Percentiles rank a stretch among this genome's conserved stretches.
These are phyloP conservation scores for Sanghuangporus weigelae DNA, from an alignment of 1,284 basidiomycete species.

Conservation along the genomic window DNA sequence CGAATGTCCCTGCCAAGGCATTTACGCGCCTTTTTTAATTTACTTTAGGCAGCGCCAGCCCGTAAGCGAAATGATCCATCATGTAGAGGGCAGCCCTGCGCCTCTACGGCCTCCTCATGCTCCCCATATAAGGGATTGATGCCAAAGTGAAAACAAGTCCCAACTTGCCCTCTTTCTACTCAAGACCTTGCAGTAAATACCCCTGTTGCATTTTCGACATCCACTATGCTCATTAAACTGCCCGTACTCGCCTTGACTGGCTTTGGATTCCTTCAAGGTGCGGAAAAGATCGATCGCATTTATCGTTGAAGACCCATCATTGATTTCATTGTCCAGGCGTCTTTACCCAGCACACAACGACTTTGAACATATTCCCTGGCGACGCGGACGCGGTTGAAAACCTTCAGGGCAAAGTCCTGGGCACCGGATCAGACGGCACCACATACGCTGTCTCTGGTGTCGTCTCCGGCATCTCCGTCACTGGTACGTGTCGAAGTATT, in stretches of 20 bases:
- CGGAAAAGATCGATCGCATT: neutral
- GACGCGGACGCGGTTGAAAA: neutral
- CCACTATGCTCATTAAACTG: neutral
- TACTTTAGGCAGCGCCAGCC: too few species aligned
- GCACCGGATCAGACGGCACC: constrained; percentile 10
- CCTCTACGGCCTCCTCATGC: too few species aligned
- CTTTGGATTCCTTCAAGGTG: neutral
- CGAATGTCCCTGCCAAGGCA: too few species aligned
- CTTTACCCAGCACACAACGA: neutral
- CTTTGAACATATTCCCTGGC: neutral
- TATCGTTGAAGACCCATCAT: too few species aligned
- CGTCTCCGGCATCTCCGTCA: neutral
- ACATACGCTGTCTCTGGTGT: constrained; percentile 8
- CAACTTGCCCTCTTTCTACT: too few species aligned
- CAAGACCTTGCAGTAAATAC: too few species aligned
- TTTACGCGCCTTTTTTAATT: too few species aligned
- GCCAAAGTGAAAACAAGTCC: too few species aligned
- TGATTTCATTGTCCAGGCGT: neutral
- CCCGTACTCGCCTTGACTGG: neutral
- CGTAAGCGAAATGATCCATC: too few species aligned
- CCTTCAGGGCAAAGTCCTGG: constrained; percentile 2
- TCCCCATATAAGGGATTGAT: too few species aligned
- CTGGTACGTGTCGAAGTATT: neutral
- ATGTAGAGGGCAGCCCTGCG: too few species aligned
- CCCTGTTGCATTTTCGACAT: too few species aligned